These are phyloP conservation scores for Xylogone sp. DNA, from an alignment of 2,329 filamentous ascomycete genomes.

Conservation along the genomic window DNA sequence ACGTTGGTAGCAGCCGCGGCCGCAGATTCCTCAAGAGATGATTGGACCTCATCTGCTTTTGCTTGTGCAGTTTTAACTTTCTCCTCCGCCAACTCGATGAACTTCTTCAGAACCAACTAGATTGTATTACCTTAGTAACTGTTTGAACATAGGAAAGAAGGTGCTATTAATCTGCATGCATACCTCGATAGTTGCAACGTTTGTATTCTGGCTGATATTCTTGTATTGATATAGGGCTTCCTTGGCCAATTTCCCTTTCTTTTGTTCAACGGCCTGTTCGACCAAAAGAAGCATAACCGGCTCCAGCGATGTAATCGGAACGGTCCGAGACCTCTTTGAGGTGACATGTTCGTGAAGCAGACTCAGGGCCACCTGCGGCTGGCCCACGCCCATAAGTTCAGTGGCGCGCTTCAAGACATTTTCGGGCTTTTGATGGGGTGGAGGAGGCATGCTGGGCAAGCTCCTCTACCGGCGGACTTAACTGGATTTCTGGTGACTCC, in stretches of 20 bases:
- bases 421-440: conserved; percentile 92
- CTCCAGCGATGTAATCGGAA: conserved; percentile 91
- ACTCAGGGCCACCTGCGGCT: conserved; percentile 86
- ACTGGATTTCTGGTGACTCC: neutral
- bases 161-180: conserved; percentile 7
- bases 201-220: conserved; percentile 99
- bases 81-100: conserved; percentile 93
- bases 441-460: conserved; percentile 63
- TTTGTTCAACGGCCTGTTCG: conserved; percentile 92
- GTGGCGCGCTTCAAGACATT: conserved; percentile 98
- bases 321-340: conserved; percentile 96
- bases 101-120: conserved; percentile 89
- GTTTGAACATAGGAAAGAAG: neutral
- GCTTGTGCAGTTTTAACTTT: conserved; percentile 95
- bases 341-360: conserved; percentile 99
- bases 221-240: conserved; percentile 99
- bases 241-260: conserved; percentile 98
- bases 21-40: conserved; percentile 71
- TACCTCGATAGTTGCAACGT: conserved; percentile 96
- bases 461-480: neutral
- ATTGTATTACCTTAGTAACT: conserved; percentile 14
- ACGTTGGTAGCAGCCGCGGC: conserved; percentile 70
- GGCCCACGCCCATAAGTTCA: conserved; percentile 96
- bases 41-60: conserved; percentile 94
- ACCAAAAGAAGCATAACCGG: conserved; percentile 98